A percentile compares a stretch with the other conserved stretches of the same genome.
Evolutionary conservation across 1,284 basidiomycete species (phyloP).

Genomic region (Pisolithus thermaeus): DNA sequence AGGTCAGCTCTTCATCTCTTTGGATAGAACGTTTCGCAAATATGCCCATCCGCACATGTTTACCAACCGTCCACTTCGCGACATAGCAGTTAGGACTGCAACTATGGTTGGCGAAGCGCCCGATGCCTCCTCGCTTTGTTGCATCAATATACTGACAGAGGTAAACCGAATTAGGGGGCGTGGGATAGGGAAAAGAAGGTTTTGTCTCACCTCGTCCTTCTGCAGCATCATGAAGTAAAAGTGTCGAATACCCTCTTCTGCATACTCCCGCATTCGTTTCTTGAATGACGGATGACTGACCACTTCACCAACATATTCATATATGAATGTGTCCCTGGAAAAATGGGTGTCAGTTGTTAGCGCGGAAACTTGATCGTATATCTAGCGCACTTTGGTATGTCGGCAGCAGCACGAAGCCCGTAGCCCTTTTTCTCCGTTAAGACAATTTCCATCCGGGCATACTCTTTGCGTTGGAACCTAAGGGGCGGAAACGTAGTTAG

Average conservation of each 20-base stretch:
- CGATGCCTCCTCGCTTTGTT: constrained; percentile 94
- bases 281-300: constrained; percentile 85
- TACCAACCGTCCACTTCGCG: constrained; percentile 97
- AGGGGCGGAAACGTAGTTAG: constrained; percentile 7
- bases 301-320: constrained; percentile 98
- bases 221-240: constrained; percentile 99
- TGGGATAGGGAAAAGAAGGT: constrained; percentile 3
- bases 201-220: constrained; percentile 80
- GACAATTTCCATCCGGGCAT: constrained; percentile 87
- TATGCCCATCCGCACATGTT: constrained; percentile 95
- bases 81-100: constrained; percentile 98
- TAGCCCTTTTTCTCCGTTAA: constrained; percentile 95
- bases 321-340: constrained; percentile 84
- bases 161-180: constrained; percentile 1
- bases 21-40: constrained; percentile 85
- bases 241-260: constrained; percentile 88
- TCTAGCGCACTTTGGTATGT: constrained; percentile 66
- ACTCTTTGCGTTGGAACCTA: constrained; percentile 84
- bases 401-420: constrained; percentile 74
- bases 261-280: constrained; percentile 93
- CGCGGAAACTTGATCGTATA: not conserved
- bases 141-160: constrained; percentile 87
- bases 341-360: not conserved
- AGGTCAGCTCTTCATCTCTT: constrained; percentile 91
- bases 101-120: constrained; percentile 96